phyloP scores from a whole-genome alignment of 2,329 filamentous ascomycete species.

The Gremmenia infestans region DNA sequence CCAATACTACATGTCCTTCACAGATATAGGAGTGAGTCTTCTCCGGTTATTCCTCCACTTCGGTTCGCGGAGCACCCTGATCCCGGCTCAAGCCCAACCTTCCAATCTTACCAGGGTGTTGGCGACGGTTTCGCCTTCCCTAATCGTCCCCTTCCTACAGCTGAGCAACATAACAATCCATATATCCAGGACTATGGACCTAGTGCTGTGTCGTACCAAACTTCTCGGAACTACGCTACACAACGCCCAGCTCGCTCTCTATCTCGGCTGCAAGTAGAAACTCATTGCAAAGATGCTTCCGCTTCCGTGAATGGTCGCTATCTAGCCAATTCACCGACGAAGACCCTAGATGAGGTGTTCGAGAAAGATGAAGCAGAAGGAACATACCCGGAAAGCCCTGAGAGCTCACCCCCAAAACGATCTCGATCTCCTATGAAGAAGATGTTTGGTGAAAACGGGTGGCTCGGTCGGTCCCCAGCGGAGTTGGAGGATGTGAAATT shows the following conservation, averaged over 20 bases:
- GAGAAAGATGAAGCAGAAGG: conserved; percentile 18
- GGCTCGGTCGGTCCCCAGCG: conserved; percentile 25
- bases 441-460: conserved; percentile 31
- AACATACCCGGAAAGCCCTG: not conserved
- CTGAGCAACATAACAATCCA: not conserved
- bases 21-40: conserved; percentile 20
- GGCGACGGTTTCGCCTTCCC: not conserved
- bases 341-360: conserved; percentile 13
- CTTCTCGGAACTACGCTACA: not conserved
- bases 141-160: not conserved
- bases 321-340: conserved; percentile 16
- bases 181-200: not conserved
- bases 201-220: not conserved
- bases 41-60: conserved; percentile 12
- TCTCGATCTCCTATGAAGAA: conserved; percentile 33
- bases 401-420: conserved; percentile 19
- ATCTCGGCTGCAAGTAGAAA: not conserved
- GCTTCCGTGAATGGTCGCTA: conserved; percentile 2
- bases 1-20: conserved; percentile 6
- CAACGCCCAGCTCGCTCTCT: conserved; percentile 2
- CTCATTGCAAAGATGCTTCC: not conserved
- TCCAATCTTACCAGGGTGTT: not conserved
- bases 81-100: not conserved
- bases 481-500: conserved; percentile 13
- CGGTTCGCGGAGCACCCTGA: conserved; percentile 3